A percentile compares a stretch with the other conserved stretches of the same genome.
Conservation (phyloP, 139 green algal species). For the Picochlorum sp. region DNA sequence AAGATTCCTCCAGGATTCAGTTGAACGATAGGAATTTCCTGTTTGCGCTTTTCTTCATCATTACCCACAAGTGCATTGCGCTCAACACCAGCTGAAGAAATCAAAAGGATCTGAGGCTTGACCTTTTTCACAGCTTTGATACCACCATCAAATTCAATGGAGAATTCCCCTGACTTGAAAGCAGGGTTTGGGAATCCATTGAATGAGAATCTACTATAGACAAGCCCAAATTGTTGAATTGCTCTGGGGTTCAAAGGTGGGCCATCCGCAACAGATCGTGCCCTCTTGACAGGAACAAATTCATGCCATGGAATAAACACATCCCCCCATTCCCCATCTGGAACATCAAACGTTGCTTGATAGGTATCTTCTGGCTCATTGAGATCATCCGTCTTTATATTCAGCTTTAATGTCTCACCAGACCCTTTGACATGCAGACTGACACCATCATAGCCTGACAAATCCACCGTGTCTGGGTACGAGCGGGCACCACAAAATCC, state of each 20-base stretch:
- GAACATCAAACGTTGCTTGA: conserved; percentile 73
- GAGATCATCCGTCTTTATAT: conserved; percentile 77
- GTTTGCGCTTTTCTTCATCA: conserved; percentile 47
- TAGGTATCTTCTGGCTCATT: conserved; percentile 65
- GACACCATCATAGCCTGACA: conserved; percentile 51
- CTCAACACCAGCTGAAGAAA: conserved; percentile 68
- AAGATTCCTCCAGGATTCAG: conserved; percentile 70
- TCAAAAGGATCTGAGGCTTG: conserved; percentile 44
- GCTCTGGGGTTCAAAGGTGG: conserved; percentile 48
- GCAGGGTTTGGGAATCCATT: conserved; percentile 62
- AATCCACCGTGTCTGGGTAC: conserved; percentile 16
- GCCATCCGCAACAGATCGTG: conserved; percentile 41
- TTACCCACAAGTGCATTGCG: conserved; percentile 73
- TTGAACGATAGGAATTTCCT: conserved; percentile 81
- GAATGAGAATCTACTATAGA: conserved; percentile 58
- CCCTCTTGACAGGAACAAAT: conserved; percentile 74
- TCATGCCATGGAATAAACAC: conserved; percentile 73
- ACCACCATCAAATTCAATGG: conserved; percentile 54
- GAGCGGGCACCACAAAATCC: conserved; percentile 80
- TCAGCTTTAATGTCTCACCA: conserved; percentile 79
- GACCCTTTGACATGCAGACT: conserved; percentile 58
- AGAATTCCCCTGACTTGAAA: conserved; percentile 53
- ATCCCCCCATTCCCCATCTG: conserved; percentile 48
- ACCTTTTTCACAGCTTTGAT: conserved; percentile 48
- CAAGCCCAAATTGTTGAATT: conserved; percentile 61